phyloP scores from a whole-genome alignment of 345 rosid genomes.

The Sonneratia alba region DNA sequence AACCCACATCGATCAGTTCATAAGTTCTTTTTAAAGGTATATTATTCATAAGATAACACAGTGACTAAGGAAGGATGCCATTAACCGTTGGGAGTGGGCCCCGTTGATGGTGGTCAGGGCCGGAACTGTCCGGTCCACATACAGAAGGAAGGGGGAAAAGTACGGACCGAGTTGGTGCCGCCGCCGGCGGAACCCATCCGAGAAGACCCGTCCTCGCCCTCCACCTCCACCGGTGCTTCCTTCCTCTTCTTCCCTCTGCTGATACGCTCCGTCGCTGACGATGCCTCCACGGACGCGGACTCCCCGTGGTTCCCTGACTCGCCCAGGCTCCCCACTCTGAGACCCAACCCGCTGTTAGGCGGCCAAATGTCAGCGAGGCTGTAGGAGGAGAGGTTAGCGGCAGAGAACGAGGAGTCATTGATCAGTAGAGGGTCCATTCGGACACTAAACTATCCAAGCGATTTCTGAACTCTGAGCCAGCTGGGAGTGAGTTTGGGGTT shows the following conservation, averaged over 20 bases:
- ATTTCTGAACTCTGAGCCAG: not conserved
- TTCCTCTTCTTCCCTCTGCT: conserved; percentile 46
- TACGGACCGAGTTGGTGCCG: conserved; percentile 55
- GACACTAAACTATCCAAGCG: not conserved
- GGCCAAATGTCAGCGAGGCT: conserved; percentile 87
- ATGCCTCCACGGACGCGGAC: conserved; percentile 7
- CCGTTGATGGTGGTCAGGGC: not conserved
- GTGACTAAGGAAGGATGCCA: not conserved
- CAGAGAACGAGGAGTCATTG: conserved; percentile 64
- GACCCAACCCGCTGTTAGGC: conserved; percentile 20
- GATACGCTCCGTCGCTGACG: conserved; percentile 9
- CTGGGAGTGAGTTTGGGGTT: not conserved
- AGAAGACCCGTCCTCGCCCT: conserved; percentile 60
- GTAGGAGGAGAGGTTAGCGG: conserved; percentile 78
- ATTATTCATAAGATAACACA: not conserved
- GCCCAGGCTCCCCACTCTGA: conserved; percentile 3
- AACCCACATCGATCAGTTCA: too few species aligned
- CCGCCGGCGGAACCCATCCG: conserved; percentile 64
- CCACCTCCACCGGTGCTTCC: conserved; percentile 54
- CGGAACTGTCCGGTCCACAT: not conserved
- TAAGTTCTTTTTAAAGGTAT: too few species aligned
- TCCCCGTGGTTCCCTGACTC: not conserved
- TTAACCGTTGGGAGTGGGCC: not conserved
- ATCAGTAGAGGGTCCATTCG: conserved; percentile 79
- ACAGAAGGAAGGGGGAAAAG: not conserved